These are phyloP conservation scores for Trichosporon sp. DNA, from an alignment of 1,284 basidiomycete genomes.

Conservation along the genomic window DNA sequence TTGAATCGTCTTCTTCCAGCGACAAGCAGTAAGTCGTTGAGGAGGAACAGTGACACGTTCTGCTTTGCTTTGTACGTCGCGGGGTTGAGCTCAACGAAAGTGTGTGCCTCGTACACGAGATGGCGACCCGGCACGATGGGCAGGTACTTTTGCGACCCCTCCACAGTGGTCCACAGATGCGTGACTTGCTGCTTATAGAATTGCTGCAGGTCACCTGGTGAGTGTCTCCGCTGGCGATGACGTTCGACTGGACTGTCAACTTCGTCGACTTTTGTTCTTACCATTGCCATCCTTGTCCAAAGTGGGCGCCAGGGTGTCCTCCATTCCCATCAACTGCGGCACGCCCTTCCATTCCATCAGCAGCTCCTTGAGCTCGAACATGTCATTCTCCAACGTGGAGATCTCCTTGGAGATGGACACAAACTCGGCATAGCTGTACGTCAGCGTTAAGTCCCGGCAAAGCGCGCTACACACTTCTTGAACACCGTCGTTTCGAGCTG, in stretches of 20 bases:
- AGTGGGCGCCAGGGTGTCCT: constrained; percentile 61
- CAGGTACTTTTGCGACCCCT: constrained; percentile 95
- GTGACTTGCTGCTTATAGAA: constrained; percentile 94
- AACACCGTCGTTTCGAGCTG: constrained; percentile 68
- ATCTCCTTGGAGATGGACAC: constrained; percentile 97
- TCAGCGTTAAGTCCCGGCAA: not conserved
- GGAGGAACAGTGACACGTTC: constrained; percentile 81
- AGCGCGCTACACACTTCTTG: constrained; percentile 69
- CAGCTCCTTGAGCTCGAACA: constrained; percentile 93
- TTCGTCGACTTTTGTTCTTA: constrained; percentile 27
- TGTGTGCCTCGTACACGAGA: constrained; percentile 82
- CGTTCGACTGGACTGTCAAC: constrained; percentile 58
- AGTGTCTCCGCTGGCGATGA: constrained; percentile 75
- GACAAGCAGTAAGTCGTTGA: constrained; percentile 89
- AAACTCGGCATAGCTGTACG: constrained; percentile 84
- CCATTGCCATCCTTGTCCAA: constrained; percentile 51
- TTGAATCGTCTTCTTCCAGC: constrained; percentile 63
- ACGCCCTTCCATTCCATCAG: constrained; percentile 93
- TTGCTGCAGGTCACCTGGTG: constrained; percentile 86
- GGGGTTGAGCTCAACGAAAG: constrained; percentile 81
- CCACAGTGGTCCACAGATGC: constrained; percentile 83
- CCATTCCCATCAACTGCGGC: constrained; percentile 87
- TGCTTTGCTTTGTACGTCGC: constrained; percentile 94
- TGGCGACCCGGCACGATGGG: constrained; percentile 88
- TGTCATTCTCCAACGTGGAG: constrained; percentile 91